Evolutionary conservation across 2,329 filamentous ascomycete species (phyloP).

Genomic region (Fusarium algeriense): DNA sequence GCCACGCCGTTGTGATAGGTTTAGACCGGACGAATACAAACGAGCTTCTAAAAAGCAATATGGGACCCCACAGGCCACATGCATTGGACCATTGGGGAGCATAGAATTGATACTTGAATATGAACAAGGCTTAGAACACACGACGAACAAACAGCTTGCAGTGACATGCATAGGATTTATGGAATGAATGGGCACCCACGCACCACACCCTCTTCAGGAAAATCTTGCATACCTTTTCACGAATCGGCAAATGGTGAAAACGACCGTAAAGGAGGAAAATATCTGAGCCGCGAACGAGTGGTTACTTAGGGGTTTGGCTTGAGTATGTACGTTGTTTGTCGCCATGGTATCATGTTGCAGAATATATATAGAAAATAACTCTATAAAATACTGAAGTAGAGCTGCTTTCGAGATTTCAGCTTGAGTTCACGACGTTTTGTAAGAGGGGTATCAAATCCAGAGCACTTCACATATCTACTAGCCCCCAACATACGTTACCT

Average conservation of each 20-base stretch:
- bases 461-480: background rate
- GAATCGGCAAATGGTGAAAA: background rate
- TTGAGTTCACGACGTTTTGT: background rate
- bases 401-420: background rate
- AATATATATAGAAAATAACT: background rate
- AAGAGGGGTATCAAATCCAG: background rate
- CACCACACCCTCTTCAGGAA: background rate
- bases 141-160: conserved; percentile 1
- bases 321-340: conserved; percentile 15
- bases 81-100: background rate
- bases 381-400: background rate
- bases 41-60: conserved; percentile 28
- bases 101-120: background rate
- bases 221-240: background rate
- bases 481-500: background rate
- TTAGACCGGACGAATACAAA: background rate
- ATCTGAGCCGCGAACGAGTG: background rate
- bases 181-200: background rate
- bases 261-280: background rate
- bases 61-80: background rate
- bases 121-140: background rate
- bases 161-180: conserved; percentile 6
- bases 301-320: background rate
- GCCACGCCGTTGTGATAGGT: background rate
- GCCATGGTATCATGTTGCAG: conserved; percentile 1